phyloP scores from a whole-genome alignment of 305 asterid genomes.

The Ruellia speciosa region DNA sequence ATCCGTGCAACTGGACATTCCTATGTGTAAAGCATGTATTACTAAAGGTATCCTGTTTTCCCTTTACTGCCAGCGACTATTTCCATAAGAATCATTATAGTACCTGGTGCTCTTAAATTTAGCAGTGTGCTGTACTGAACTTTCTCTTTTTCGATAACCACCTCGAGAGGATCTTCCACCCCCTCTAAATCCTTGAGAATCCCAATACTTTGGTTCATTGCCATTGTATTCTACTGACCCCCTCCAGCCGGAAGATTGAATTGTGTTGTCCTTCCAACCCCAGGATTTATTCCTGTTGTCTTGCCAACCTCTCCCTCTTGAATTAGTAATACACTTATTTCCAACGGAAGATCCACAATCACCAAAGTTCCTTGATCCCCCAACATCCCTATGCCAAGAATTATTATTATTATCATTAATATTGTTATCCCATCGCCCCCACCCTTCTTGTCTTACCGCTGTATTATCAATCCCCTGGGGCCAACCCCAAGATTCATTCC shows the following conservation, averaged over 20 bases:
- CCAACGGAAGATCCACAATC: slow-evolving; percentile 25
- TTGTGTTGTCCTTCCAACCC: slow-evolving; percentile 19
- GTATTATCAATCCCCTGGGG: slow-evolving; percentile 24
- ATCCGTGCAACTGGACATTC: slow-evolving; percentile 7
- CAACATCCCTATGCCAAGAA: slow-evolving; percentile 32
- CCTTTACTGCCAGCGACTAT: slow-evolving; percentile 24
- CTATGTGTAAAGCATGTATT: slow-evolving; percentile 11
- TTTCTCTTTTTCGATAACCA: slow-evolving; percentile 65
- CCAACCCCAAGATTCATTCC: slow-evolving; percentile 42
- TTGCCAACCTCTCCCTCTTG: slow-evolving; percentile 37
- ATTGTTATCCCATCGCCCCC: slow-evolving; percentile 19
- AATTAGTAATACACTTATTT: slow-evolving; percentile 22
- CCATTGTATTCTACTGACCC: slow-evolving; percentile 24
- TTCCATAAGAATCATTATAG: slow-evolving; percentile 35
- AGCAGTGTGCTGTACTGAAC: slow-evolving; percentile 43
- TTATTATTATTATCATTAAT: slow-evolving; percentile 14
- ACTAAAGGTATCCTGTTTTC: slow-evolving; percentile 15
- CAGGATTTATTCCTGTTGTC: slow-evolving; percentile 28
- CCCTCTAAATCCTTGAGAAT: slow-evolving; percentile 24
- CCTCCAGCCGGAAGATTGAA: slow-evolving; percentile 23
- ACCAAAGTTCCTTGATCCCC: slow-evolving; percentile 18
- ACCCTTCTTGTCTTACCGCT: slow-evolving; percentile 28
- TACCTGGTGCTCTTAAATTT: slow-evolving; percentile 53
- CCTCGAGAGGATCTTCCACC: slow-evolving; percentile 38
- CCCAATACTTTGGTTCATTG: slow-evolving; percentile 30